These are phyloP conservation scores for Raphanus hybrid DNA, from an alignment of 441 rosid genomes.

Conservation along the genomic window DNA sequence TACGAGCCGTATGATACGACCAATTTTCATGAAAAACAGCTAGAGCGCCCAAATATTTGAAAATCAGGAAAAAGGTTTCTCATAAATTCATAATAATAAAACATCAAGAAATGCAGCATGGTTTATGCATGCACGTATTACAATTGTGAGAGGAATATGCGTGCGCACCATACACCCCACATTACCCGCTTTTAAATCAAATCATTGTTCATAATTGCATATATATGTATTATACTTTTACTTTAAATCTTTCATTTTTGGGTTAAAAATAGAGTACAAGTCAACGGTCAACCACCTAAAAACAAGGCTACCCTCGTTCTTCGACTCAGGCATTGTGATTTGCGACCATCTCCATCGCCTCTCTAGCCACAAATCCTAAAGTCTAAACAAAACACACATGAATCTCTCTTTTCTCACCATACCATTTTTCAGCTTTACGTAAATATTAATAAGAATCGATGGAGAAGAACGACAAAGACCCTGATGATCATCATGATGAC, in stretches of 20 bases:
- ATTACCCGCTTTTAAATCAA: constrained; percentile 21
- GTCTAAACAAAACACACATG: constrained; percentile 37
- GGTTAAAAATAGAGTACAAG: constrained; percentile 32
- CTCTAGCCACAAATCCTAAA: constrained; percentile 32
- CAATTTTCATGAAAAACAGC: background rate
- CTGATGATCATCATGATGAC: constrained; percentile 15
- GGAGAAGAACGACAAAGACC: constrained; percentile 38
- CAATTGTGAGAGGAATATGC: constrained; percentile 19
- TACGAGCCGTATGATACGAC: background rate
- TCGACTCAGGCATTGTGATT: constrained; percentile 28
- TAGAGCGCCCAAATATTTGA: background rate
- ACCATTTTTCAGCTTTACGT: constrained; percentile 24
- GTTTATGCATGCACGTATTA: constrained; percentile 43
- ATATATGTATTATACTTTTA: background rate
- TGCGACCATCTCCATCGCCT: background rate
- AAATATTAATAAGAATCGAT: constrained; percentile 31
- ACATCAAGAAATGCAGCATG: constrained; percentile 11
- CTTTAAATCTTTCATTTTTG: background rate
- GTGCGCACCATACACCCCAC: constrained; percentile 42
- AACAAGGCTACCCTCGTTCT: constrained; percentile 39
- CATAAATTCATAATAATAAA: constrained; percentile 3
- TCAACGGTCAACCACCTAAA: constrained; percentile 32
- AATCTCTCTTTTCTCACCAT: constrained; percentile 35
- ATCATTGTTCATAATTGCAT: constrained; percentile 17
- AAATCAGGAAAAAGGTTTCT: background rate